A percentile compares a stretch with the other conserved stretches of the same genome.
Conservation (phyloP, 306 rosid genomes). For the Sophora flavescens region DNA sequence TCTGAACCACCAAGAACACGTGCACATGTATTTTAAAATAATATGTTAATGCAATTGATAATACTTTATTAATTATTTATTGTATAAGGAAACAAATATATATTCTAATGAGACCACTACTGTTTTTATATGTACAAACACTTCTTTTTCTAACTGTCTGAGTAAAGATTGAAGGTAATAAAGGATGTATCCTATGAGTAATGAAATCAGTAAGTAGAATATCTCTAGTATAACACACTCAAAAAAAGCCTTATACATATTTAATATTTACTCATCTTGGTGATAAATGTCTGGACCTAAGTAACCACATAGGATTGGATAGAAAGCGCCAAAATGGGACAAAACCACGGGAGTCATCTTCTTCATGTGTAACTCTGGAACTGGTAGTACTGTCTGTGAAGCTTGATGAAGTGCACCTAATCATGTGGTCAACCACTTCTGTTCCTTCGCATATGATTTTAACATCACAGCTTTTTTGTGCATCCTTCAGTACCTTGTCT, state of each 20-base stretch:
- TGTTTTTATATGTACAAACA: background rate
- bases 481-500: slow-evolving; percentile 29
- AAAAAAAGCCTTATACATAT: background rate
- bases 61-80: too few species aligned
- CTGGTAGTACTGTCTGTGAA: background rate
- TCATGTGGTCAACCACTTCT: slow-evolving; percentile 46
- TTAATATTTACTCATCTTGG: slow-evolving; percentile 21
- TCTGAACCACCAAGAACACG: too few species aligned
- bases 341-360: background rate
- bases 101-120: background rate
- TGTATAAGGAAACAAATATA: background rate
- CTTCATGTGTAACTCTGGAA: background rate
- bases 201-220: too few species aligned
- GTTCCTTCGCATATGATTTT: slow-evolving; percentile 54
- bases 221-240: too few species aligned
- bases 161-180: too few species aligned
- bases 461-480: slow-evolving; percentile 46
- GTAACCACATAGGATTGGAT: slow-evolving; percentile 21
- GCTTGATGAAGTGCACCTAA: slow-evolving; percentile 10
- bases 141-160: background rate
- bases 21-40: background rate
- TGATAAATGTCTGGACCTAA: slow-evolving; percentile 21
- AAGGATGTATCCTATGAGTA: too few species aligned
- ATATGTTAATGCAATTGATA: background rate
- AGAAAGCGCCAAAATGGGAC: slow-evolving; percentile 21